Evolutionary conservation across 2,329 filamentous ascomycete species (phyloP).

Genomic region (Aspergillus pseudonomiae): DNA sequence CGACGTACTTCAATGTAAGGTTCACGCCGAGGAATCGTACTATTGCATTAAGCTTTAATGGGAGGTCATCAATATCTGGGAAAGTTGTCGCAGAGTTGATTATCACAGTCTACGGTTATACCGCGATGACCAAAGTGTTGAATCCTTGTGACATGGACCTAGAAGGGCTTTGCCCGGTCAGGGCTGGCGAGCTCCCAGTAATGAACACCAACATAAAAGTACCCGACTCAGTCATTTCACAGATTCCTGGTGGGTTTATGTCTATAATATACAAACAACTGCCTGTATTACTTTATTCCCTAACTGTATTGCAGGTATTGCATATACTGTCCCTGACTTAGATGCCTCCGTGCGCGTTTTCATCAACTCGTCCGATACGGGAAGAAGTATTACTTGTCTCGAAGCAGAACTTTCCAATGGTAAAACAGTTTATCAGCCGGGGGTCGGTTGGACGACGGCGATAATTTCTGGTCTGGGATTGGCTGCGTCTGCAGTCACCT

Average conservation of each 20-base stretch:
- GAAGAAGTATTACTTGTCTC: constrained; percentile 75
- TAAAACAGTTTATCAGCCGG: constrained; percentile 84
- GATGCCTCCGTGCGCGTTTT: constrained; percentile 81
- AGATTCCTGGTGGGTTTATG: constrained; percentile 64
- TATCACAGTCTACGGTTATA: constrained; percentile 80
- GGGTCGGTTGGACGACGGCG: constrained; percentile 86
- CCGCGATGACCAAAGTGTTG: constrained; percentile 66
- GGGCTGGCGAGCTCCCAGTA: constrained; percentile 75
- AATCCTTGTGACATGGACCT: constrained; percentile 73
- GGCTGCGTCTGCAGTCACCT: constrained; percentile 81
- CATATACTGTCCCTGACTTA: constrained; percentile 86
- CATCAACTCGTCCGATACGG: constrained; percentile 70
- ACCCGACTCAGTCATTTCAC: constrained; percentile 56
- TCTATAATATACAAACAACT: not conserved
- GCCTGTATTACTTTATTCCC: not conserved
- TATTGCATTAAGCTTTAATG: constrained; percentile 73
- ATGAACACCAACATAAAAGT: constrained; percentile 67
- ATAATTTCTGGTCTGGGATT: constrained; percentile 83
- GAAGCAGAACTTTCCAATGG: constrained; percentile 87
- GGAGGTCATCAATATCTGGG: constrained; percentile 80
- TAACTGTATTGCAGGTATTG: constrained; percentile 60
- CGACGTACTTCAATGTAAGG: constrained; percentile 81
- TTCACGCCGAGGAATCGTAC: constrained; percentile 68
- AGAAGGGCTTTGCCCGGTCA: constrained; percentile 85
- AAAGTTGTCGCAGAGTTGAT: constrained; percentile 77